phyloP scores from a whole-genome alignment of 345 rosid genomes.

The Passiflora organensis region DNA sequence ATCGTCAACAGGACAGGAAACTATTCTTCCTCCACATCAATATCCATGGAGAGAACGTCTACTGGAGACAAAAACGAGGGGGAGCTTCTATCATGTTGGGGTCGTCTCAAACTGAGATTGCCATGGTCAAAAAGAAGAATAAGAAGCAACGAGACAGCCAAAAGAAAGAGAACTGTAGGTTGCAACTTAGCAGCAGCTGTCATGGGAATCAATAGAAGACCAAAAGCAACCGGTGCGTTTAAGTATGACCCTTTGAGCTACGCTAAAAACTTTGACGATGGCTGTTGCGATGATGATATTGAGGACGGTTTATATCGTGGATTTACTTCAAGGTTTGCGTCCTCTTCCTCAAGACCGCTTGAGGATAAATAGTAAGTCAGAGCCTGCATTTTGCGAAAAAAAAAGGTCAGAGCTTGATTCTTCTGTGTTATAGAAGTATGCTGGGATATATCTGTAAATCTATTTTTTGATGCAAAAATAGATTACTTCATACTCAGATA shows the following conservation, averaged over 20 bases:
- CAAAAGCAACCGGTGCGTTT: constrained; percentile 27
- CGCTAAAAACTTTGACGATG: constrained; percentile 48
- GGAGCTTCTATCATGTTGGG: constrained; percentile 26
- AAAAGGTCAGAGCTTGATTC: too few species aligned
- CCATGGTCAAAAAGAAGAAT: constrained; percentile 22
- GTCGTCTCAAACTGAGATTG: constrained; percentile 28
- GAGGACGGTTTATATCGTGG: constrained; percentile 20
- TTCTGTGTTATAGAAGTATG: too few species aligned
- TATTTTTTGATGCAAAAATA: too few species aligned
- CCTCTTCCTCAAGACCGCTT: constrained; percentile 16
- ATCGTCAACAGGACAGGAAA: too few species aligned
- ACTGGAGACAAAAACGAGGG: too few species aligned
- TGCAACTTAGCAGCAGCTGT: constrained; percentile 5
- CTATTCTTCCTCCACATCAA: too few species aligned
- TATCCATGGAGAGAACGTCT: too few species aligned
- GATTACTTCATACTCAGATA: too few species aligned
- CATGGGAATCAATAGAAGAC: not conserved
- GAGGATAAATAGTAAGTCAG: constrained; percentile 8
- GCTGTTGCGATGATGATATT: constrained; percentile 26
- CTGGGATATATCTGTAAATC: too few species aligned
- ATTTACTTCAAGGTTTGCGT: constrained; percentile 39
- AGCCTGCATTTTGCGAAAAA: too few species aligned
- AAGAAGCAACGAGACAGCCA: too few species aligned
- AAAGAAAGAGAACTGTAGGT: too few species aligned
- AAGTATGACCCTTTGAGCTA: constrained; percentile 43